Base-by-base conservation (phyloP, 2,329 filamentous ascomycete genomes). In the Macrophomina pseudophaseolina region DNA sequence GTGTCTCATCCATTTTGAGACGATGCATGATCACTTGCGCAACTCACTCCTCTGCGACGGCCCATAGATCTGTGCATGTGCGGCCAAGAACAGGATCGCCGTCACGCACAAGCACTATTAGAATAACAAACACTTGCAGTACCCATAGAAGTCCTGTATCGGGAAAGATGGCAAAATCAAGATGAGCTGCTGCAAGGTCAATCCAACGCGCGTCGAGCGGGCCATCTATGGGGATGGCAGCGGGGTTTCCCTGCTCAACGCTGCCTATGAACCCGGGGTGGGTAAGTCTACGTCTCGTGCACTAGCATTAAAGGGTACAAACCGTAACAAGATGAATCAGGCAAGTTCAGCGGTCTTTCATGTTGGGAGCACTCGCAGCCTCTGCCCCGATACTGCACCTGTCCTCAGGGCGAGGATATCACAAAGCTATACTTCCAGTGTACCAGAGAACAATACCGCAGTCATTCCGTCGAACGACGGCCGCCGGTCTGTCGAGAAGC, bases 291-390 rank as follows among this genome's bases (percentile, higher is more conserved):
- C 35, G 6, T 12, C 35, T 38, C 35, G 23, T 3, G 23, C 23
- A 23, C 23, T 23, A 23, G 23, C 23, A 23, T 23, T 23, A 23
- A 23, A 23, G 23, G 23, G 23, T 2, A 23, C n/a, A 30, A 56
- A 5, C 4, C 33, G 4, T 7, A 35, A 44, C 42, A 44, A 14
- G 5, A 5, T 3, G 16, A 44, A 2, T 0, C 77, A 6, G 78
- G 78, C 0, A 73, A 69, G 18, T 71, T 80, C 4, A 78, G 79
- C 1, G 70, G 73, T 3, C 70, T 81, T 7, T 70, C 71, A 11
- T 80, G 79, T 66, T 80, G 79, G 78, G 79, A 82, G 66, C 79
- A 81, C 56, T 77, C 75, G 14, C 79, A 81, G 69, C 78, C 79
- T 12, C 63, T 81, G 33, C 70, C 82, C 14, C 81, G 81, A 68